Conservation (phyloP, 2,329 filamentous ascomycete species). For the Ophiocordyceps camponoti-saundersi region DNA sequence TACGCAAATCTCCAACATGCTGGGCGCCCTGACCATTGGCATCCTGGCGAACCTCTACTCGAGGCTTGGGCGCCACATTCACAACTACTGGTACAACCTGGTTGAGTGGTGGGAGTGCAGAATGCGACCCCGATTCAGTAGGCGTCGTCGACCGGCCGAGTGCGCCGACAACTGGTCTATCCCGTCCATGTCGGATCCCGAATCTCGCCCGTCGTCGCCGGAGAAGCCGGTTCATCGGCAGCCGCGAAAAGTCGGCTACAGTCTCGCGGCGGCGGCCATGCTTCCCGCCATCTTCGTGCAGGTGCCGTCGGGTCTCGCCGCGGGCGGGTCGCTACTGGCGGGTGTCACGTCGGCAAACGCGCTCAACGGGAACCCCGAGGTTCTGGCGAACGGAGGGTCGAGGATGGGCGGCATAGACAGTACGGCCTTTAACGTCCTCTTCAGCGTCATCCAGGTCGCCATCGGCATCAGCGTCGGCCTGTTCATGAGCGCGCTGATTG, state of each 20-base stretch:
- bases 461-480: conserved; percentile 46
- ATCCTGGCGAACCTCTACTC: conserved; percentile 67
- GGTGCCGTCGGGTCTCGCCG: conserved; percentile 45
- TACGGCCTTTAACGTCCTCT: conserved; percentile 34
- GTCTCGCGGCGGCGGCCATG: conserved; percentile 70
- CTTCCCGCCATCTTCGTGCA: conserved; percentile 71
- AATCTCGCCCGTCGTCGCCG: conserved; percentile 11
- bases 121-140: conserved; percentile 18
- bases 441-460: conserved; percentile 42
- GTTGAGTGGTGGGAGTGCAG: conserved; percentile 30
- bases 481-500: conserved; percentile 35
- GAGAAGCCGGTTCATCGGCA: conserved; percentile 9
- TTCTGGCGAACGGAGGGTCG: not conserved
- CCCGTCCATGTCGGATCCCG: conserved; percentile 14
- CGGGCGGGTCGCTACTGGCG: conserved; percentile 38
- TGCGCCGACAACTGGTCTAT: conserved; percentile 13
- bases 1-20: conserved; percentile 58
- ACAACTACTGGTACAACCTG: conserved; percentile 35
- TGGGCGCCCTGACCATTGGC: conserved; percentile 62
- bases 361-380: conserved; percentile 24
- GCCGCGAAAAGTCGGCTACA: conserved; percentile 43
- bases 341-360: conserved; percentile 39
- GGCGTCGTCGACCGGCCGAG: not conserved
- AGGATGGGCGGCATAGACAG: conserved; percentile 18
- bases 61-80: conserved; percentile 40